A percentile compares a stretch with the other conserved stretches of the same genome.
These are phyloP conservation scores for Nakazawaea ernobii DNA, from an alignment of 805 yeast species.

Conservation along the genomic window DNA sequence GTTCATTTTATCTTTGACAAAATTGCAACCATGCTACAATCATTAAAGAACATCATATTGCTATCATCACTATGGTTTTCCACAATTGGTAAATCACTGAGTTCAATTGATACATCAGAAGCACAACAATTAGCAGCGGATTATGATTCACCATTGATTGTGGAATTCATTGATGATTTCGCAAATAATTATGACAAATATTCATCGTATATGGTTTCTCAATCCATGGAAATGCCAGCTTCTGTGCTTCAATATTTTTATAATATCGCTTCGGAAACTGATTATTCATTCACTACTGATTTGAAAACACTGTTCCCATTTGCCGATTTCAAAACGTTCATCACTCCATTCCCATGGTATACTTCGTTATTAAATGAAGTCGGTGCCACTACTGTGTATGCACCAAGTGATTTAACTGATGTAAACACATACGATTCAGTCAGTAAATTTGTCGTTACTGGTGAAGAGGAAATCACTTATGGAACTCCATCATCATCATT, in stretches of 20 bases:
- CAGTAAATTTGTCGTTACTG: neutral
- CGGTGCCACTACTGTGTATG: constrained; percentile 19
- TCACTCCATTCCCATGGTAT: constrained; percentile 30
- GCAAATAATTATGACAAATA: constrained; percentile 21
- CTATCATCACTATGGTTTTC: neutral
- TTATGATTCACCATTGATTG: constrained; percentile 24
- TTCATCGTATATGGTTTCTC: constrained; percentile 27
- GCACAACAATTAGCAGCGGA: constrained; percentile 26
- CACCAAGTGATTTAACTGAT: constrained; percentile 22
- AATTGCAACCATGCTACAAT: neutral
- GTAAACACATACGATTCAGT: neutral
- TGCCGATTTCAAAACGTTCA: constrained; percentile 24
- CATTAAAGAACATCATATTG: no score
- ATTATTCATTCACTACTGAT: constrained; percentile 18
- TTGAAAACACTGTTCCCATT: constrained; percentile 25
- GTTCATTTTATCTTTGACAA: no score
- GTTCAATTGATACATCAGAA: constrained; percentile 19
- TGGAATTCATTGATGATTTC: constrained; percentile 27
- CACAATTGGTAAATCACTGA: neutral
- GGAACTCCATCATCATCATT: neutral
- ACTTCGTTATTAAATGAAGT: constrained; percentile 19
- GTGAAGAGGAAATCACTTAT: neutral
- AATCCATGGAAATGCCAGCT: constrained; percentile 22
- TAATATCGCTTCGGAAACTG: constrained; percentile 15
- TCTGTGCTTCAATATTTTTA: constrained; percentile 23